Evolutionary conservation across 805 yeast genomes (phyloP), one percentile per base, ranked within the genome.

Genomic region (Teunomyces lycoperdinae): DNA sequence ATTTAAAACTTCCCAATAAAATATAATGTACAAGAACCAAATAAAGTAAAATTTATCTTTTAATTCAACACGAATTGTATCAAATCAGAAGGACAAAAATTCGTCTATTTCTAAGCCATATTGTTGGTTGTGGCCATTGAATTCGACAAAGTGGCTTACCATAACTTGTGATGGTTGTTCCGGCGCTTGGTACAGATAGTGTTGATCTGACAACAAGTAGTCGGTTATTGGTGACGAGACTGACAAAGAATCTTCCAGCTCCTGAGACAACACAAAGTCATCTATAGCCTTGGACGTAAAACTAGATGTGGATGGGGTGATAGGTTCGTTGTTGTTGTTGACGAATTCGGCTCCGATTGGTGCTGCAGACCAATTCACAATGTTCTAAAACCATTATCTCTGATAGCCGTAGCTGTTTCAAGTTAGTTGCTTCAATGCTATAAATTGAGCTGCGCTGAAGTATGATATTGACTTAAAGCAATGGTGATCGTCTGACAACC

Each of bases 341-440:
- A 38, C 41, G 30, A 40, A 40, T 30, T 40, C 43, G 27, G 43
- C 34, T 29, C 34, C 43, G 43, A 17, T 17, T 40, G 43, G 43
- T 40, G 43, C 43, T 40, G 43, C 43, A 30, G 43, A 40, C 43
- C 43, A 40, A 29, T 28, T 29, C 32, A 40, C 13, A 29, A 40
- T 26, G 34, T 29, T 26, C 13, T 20, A 7, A 13, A 16, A 24
- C 30, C 9, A 24, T 10, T 29, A 32, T 20, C 27, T 17, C 16
- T 16, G 27, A 20, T 17, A 20, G 9, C 16, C 16, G 24, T 9
- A 17, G 27, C 9, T 20, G 24, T 20, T 24, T 45, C 39, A 46
- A 50, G 54, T 49, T 47, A 55, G 66, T 64, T 64, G 52, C 69
- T 66, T 63, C 70, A 31, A 66, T 66, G 70, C 69, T 64, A 42